A percentile compares a stretch with the other conserved stretches of the same genome.
Conservation (phyloP, 108 stramenopile genomes). For the Cyclotella cryptica region DNA sequence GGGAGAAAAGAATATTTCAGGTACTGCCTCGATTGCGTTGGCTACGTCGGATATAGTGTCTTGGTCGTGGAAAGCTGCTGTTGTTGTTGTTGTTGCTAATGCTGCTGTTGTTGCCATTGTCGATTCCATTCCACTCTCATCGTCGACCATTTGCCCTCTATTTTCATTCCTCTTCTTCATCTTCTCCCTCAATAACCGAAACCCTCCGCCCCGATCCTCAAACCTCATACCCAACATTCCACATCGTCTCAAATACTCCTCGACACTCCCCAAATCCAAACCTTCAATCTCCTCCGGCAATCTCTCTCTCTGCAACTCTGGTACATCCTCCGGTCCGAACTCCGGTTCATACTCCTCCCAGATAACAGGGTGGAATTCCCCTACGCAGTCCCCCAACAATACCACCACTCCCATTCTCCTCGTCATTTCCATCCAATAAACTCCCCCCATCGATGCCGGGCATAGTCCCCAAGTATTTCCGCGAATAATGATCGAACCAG, state of each 20-base stretch:
- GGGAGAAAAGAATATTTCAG: conserved; percentile 66
- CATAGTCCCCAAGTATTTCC: conserved; percentile 47
- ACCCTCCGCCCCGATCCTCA: conserved; percentile 58
- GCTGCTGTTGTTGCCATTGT: no score
- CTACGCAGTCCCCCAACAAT: conserved; percentile 15
- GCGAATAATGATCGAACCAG: conserved; percentile 58
- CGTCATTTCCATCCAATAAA: conserved; percentile 22
- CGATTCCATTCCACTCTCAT: conserved; percentile 6
- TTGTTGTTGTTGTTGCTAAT: conserved; percentile 11
- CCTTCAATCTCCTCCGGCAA: conserved; percentile 42
- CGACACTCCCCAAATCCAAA: conserved; percentile 48
- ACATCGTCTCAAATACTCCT: conserved; percentile 39
- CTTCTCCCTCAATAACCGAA: conserved; percentile 36
- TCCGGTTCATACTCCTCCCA: conserved; percentile 51
- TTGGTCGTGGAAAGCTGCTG: background rate
- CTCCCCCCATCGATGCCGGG: conserved; percentile 48
- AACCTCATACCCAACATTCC: conserved; percentile 58
- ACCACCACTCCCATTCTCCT: conserved; percentile 15
- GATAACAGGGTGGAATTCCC: background rate
- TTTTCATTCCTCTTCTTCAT: background rate
- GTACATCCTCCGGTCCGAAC: conserved; percentile 55
- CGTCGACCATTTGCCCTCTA: background rate
- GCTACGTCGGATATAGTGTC: conserved; percentile 17
- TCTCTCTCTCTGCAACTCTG: conserved; percentile 44
- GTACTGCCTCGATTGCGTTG: conserved; percentile 56